Evolutionary conservation across 208 protist genomes (phyloP).

Genomic region (Trypanosoma mega): DNA sequence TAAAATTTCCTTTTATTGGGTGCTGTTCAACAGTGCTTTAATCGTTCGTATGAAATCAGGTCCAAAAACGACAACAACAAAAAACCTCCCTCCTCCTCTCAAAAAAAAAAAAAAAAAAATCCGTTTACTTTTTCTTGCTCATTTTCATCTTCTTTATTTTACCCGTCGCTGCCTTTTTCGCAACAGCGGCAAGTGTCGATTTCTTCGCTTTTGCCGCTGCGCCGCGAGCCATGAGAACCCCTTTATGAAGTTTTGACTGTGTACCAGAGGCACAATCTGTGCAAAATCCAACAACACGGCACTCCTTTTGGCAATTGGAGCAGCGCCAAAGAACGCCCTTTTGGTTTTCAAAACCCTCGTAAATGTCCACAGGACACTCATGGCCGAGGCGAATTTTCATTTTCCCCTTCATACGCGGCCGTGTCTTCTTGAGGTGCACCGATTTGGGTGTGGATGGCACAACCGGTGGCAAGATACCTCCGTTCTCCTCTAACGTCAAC

Average conservation of each 20-base stretch:
- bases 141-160: constrained; percentile 30
- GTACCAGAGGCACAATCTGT: constrained; percentile 72
- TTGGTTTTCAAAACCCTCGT: constrained; percentile 80
- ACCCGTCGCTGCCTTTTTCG: constrained; percentile 35
- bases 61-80: too few species aligned
- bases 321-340: constrained; percentile 85
- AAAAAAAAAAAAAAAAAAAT: constrained; percentile 23
- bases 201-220: constrained; percentile 43
- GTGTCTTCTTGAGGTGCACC: constrained; percentile 86
- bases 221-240: constrained; percentile 51
- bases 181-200: constrained; percentile 9
- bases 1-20: background rate
- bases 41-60: too few species aligned
- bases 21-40: too few species aligned
- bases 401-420: constrained; percentile 88
- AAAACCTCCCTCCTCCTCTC: too few species aligned
- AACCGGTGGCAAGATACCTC: constrained; percentile 61
- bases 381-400: constrained; percentile 89
- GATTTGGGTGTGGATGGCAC: constrained; percentile 71
- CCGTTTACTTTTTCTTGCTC: too few species aligned
- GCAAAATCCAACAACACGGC: constrained; percentile 86
- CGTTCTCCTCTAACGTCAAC: constrained; percentile 55
- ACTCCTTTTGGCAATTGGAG: constrained; percentile 59
- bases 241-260: constrained; percentile 59
- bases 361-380: constrained; percentile 81